Evolutionary conservation across 345 rosid genomes (phyloP).

Genomic region (Citrus australasica): DNA sequence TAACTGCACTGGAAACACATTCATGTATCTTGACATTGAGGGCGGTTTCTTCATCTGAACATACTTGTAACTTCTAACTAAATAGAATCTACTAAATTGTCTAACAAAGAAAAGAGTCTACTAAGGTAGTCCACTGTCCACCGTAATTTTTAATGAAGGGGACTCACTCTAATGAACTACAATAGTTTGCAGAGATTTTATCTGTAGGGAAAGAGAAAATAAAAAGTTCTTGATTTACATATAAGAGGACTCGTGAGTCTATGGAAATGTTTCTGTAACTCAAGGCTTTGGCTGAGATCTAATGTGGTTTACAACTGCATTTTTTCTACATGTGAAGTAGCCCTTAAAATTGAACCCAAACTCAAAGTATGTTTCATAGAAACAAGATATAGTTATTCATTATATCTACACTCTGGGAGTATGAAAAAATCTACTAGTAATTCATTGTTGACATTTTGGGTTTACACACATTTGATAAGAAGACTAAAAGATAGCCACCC

Average conservation of each 20-base stretch:
- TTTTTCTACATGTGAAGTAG: not conserved
- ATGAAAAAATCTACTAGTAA: not conserved
- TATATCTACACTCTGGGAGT: not conserved
- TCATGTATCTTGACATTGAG: not conserved
- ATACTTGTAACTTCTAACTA: not conserved
- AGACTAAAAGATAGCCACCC: not conserved
- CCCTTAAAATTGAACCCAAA: not conserved
- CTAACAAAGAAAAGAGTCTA: not conserved
- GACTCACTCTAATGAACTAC: not conserved
- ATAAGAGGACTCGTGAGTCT: not conserved
- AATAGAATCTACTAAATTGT: not conserved
- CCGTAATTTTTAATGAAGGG: not conserved
- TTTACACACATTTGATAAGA: not conserved
- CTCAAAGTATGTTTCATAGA: not conserved
- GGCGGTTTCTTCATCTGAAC: not conserved
- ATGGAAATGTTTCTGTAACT: not conserved
- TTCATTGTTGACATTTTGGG: not conserved
- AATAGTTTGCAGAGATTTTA: not conserved
- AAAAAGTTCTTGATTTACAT: not conserved
- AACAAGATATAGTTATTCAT: not conserved
- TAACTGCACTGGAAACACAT: not conserved
- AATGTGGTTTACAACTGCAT: not conserved
- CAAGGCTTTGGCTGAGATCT: not conserved
- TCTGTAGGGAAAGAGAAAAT: not conserved
- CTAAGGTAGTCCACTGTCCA: not conserved